Conservation (phyloP, 2,329 filamentous ascomycete genomes). For the Botryotinia convoluta region DNA sequence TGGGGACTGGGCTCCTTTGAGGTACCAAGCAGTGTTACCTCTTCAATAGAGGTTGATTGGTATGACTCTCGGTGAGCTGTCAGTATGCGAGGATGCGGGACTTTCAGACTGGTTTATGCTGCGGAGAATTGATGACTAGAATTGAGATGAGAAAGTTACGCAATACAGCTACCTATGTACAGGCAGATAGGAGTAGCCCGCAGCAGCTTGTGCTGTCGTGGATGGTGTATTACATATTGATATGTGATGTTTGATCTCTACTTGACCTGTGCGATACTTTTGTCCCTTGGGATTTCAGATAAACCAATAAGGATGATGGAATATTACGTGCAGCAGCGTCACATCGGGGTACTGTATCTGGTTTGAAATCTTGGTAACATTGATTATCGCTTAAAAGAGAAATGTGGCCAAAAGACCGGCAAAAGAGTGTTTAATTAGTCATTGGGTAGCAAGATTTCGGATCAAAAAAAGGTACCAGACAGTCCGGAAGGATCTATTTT, state of each 20-base stretch:
- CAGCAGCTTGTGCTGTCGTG: conserved; percentile 2
- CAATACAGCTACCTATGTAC: neutral
- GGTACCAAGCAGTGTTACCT: neutral
- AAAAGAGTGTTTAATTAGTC: neutral
- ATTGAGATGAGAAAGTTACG: conserved; percentile 14
- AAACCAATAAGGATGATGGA: conserved; percentile 11
- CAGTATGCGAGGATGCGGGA: conserved; percentile 16
- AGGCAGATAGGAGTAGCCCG: neutral
- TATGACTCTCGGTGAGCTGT: conserved; percentile 19
- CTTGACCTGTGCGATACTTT: conserved; percentile 14
- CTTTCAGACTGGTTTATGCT: neutral
- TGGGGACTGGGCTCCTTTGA: neutral
- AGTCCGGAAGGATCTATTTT: neutral
- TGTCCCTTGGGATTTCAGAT: neutral
- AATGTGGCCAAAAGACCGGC: neutral
- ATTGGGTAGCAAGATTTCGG: neutral
- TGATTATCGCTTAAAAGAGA: neutral
- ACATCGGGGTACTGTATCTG: conserved; percentile 8
- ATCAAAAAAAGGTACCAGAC: neutral
- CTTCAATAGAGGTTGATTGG: conserved; percentile 6
- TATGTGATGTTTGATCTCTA: conserved; percentile 17
- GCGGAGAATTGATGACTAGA: conserved; percentile 20
- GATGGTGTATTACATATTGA: neutral
- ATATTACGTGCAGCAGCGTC: conserved; percentile 21
- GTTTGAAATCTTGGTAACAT: conserved; percentile 11